Evolutionary conservation across 2,329 filamentous ascomycete species (phyloP).

Genomic region (Hypomyces rosellus): DNA sequence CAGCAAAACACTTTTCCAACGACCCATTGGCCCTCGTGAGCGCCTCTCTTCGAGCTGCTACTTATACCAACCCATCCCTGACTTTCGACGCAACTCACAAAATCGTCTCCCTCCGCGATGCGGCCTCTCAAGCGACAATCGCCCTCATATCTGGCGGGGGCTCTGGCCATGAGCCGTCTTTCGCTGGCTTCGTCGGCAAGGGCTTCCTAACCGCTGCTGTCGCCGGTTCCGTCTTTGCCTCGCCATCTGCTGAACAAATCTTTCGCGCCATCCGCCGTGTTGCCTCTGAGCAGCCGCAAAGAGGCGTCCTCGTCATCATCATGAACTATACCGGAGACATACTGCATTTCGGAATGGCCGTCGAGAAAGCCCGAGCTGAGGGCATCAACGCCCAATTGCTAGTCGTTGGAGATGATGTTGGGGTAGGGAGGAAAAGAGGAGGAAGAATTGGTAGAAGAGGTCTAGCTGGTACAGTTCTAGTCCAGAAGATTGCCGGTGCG

Average conservation of each 20-base stretch:
- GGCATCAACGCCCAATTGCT: slow-evolving; percentile 60
- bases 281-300: slow-evolving; percentile 39
- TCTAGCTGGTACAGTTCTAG: slow-evolving; percentile 59
- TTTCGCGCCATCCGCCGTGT: slow-evolving; percentile 57
- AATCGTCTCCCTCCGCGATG: slow-evolving; percentile 18
- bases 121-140: slow-evolving; percentile 13
- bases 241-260: slow-evolving; percentile 67
- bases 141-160: slow-evolving; percentile 53
- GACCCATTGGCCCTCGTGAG: slow-evolving; percentile 17
- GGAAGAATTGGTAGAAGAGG: slow-evolving; percentile 68
- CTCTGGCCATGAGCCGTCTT: slow-evolving; percentile 67
- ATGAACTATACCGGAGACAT: slow-evolving; percentile 72
- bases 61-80: slow-evolving; percentile 23
- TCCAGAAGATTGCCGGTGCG: slow-evolving; percentile 60
- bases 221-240: slow-evolving; percentile 70
- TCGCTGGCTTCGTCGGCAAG: slow-evolving; percentile 63
- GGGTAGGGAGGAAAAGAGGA: slow-evolving; percentile 58
- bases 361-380: slow-evolving; percentile 62
- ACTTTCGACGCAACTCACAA: slow-evolving; percentile 21
- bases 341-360: slow-evolving; percentile 68
- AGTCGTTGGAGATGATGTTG: slow-evolving; percentile 67
- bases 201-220: slow-evolving; percentile 64
- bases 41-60: slow-evolving; percentile 20
- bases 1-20: slow-evolving; percentile 19
- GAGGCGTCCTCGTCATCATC: slow-evolving; percentile 63